Evolutionary conservation across 345 rosid genomes (phyloP).

Genomic region (Citrus cavaleriei): DNA sequence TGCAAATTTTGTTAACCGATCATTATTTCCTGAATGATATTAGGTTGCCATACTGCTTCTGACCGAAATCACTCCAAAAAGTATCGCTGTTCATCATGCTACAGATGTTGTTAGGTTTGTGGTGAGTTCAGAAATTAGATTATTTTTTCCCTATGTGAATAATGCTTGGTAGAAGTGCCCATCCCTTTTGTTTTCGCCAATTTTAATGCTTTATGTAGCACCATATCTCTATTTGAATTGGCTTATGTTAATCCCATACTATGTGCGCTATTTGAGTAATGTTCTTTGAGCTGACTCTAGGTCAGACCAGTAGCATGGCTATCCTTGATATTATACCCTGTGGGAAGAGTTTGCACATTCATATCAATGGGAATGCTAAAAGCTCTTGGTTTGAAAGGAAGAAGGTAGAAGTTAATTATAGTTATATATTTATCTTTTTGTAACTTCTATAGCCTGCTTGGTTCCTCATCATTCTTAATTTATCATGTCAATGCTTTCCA

Average conservation of each 20-base stretch:
- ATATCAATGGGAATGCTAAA: constrained; percentile 98
- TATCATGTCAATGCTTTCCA: neutral
- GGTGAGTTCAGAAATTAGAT: constrained; percentile 44
- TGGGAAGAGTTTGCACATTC: constrained; percentile 89
- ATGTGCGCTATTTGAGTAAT: constrained; percentile 23
- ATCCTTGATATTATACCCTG: constrained; percentile 88
- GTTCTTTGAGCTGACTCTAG: constrained; percentile 53
- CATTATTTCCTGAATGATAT: constrained; percentile 9
- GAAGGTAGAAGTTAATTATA: constrained; percentile 45
- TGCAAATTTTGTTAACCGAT: constrained; percentile 10
- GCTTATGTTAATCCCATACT: constrained; percentile 1
- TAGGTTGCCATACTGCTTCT: constrained; percentile 93
- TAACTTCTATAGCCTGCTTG: neutral
- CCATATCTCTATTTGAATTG: neutral
- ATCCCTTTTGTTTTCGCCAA: neutral
- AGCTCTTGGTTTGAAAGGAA: constrained; percentile 88
- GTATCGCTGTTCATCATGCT: constrained; percentile 95
- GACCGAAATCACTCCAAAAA: constrained; percentile 98
- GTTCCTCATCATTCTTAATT: neutral
- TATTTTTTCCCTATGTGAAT: neutral
- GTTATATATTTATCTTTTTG: neutral
- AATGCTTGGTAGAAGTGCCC: neutral
- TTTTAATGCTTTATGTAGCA: neutral
- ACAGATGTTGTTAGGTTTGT: constrained; percentile 93
- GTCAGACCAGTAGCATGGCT: constrained; percentile 99